A percentile compares a stretch with the other conserved stretches of the same genome.
Evolutionary conservation across 805 yeast species (phyloP).

Genomic region (Torulaspora maleeae): DNA sequence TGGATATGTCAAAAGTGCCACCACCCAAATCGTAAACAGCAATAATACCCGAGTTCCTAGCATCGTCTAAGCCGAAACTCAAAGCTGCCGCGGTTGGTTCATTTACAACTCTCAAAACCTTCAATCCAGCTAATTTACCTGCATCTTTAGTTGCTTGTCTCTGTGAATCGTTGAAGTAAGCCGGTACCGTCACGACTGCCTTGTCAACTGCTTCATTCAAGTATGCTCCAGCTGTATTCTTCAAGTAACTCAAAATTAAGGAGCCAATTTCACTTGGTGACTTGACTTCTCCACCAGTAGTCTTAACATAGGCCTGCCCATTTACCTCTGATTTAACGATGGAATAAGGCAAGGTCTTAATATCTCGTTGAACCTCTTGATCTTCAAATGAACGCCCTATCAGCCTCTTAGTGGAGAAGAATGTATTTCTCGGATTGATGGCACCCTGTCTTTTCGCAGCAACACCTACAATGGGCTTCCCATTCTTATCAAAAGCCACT

Average conservation of each 20-base stretch:
- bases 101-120: conserved; percentile 69
- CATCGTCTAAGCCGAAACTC: conserved; percentile 65
- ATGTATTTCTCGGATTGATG: conserved; percentile 70
- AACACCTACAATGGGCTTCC: conserved; percentile 51
- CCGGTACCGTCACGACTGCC: conserved; percentile 83
- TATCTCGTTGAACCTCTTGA: conserved; percentile 64
- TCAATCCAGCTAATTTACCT: conserved; percentile 69
- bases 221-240: conserved; percentile 57
- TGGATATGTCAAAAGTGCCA: conserved; percentile 79
- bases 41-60: conserved; percentile 36
- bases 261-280: conserved; percentile 76
- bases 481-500: conserved; percentile 53
- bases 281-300: conserved; percentile 39
- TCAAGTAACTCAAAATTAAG: conserved; percentile 58
- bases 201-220: conserved; percentile 50
- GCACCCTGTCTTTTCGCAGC: conserved; percentile 76
- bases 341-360: conserved; percentile 56
- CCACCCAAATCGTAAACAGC: conserved; percentile 75
- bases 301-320: conserved; percentile 65
- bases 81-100: conserved; percentile 87
- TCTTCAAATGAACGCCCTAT: conserved; percentile 71
- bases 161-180: conserved; percentile 77
- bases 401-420: conserved; percentile 75
- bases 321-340: conserved; percentile 50
- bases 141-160: conserved; percentile 81